phyloP scores from a whole-genome alignment of 768 basidiomycete species.

The Psilocybe cubensis region DNA sequence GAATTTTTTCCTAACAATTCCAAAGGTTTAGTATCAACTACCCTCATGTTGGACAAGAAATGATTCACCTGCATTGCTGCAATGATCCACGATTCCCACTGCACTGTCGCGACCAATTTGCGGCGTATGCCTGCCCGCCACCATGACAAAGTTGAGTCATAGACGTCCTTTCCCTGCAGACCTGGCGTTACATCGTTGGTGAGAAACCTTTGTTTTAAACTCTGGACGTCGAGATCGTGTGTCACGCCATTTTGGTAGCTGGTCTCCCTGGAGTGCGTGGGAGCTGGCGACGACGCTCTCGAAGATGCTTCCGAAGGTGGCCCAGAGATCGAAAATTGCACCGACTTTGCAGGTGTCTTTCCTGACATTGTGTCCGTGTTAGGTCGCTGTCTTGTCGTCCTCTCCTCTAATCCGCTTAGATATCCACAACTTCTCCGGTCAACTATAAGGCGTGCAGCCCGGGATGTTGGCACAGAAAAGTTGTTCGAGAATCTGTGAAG shows the following conservation, averaged over 20 bases:
- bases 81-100: slow-evolving; percentile 61
- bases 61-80: slow-evolving; percentile 67
- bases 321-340: slow-evolving; percentile 32
- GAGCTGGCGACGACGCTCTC: slow-evolving; percentile 33
- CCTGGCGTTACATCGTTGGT: slow-evolving; percentile 28
- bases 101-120: slow-evolving; percentile 53
- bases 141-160: slow-evolving; percentile 60
- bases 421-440: background rate
- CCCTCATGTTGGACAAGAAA: background rate
- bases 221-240: slow-evolving; percentile 14
- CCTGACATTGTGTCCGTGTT: background rate
- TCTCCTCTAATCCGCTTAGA: background rate
- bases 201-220: slow-evolving; percentile 12
- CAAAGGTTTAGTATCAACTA: slow-evolving; percentile 1
- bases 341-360: slow-evolving; percentile 16
- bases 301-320: slow-evolving; percentile 37
- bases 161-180: slow-evolving; percentile 53
- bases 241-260: slow-evolving; percentile 17
- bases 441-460: background rate
- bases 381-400: background rate
- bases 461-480: background rate
- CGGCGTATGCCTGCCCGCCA: slow-evolving; percentile 70
- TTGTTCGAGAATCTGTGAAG: background rate
- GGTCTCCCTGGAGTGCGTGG: background rate
- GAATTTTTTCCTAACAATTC: slow-evolving; percentile 48